Evolutionary conservation across 2,329 filamentous ascomycete genomes (phyloP), one percentile per base, ranked within the genome.

Genomic region (Thelonectria olida): DNA sequence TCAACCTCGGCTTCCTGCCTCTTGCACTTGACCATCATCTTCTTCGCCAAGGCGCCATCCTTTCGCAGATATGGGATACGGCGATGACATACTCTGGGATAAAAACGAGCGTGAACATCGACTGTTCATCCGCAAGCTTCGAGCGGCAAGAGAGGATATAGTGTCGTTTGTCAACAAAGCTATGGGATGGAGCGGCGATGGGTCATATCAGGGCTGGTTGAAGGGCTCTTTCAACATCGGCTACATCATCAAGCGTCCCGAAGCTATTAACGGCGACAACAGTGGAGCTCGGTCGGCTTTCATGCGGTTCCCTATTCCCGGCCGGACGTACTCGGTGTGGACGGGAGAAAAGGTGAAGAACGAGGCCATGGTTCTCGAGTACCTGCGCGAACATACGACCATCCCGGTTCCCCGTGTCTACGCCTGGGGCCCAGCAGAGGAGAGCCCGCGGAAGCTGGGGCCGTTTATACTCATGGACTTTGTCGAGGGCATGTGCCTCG

Each of bases 391-490:
- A 48, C 61, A 72, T 6, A 76, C 72, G 28, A 73, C 62, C 2
- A 75, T 78, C n/a, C 72, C 73, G 9, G 15, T 78, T 25, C 74
- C 72, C 20, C 54, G 36, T 36, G 41, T 76, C 20, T 61, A 44
- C 25, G 51, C 58, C 53, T 74, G 71, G 73, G 73, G 74, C 15
- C 27, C 74, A 0, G 68, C 73, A 19, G 50, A 47, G 4, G 70
- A 76, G 9, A 74, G 74, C 48, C 73, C 72, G n/a, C 64, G 62
- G 6, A 64, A 74, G 19, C 54, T 76, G 4, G 73, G 73, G 5
- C 75, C 74, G 4, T 77, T 74, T 19, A 76, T 74, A 2, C 72
- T 76, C 15, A 73, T 73, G 70, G 73, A 76, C 36, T 76, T 61
- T 54, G 58, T 76, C 7, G 63, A 74, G 10, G 74, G 75, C 3